phyloP scores from a whole-genome alignment of 441 rosid species.

The Hura crepitans region DNA sequence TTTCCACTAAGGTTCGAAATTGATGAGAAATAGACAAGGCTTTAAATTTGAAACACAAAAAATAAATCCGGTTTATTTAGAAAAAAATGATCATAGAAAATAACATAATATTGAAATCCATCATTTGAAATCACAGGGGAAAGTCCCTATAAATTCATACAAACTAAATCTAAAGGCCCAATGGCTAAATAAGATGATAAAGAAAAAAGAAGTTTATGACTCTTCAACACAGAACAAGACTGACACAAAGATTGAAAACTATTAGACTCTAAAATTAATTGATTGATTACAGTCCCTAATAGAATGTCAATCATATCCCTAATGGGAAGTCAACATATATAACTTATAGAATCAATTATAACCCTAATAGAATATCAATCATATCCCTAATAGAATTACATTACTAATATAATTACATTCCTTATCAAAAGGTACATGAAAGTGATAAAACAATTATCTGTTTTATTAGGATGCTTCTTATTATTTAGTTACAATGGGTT shows the following conservation, averaged over 20 bases:
- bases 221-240: background rate
- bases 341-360: too few species aligned
- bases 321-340: too few species aligned
- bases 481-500: constrained; percentile 81
- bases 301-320: too few species aligned
- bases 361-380: too few species aligned
- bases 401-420: too few species aligned
- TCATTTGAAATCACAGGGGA: background rate
- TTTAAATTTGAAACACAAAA: background rate
- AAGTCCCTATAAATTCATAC: background rate
- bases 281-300: too few species aligned
- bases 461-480: constrained; percentile 89
- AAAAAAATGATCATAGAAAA: background rate
- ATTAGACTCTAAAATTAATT: background rate
- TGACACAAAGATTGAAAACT: background rate
- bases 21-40: background rate
- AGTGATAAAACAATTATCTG: constrained; percentile 68
- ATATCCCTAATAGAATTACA: too few species aligned
- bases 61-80: background rate
- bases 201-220: background rate
- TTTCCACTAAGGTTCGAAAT: background rate
- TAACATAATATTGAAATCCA: background rate
- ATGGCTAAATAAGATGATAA: background rate
- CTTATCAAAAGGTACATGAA: constrained; percentile 63
- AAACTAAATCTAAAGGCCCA: background rate